Percentiles rank a stretch among this genome's conserved stretches.
These are phyloP conservation scores for Phytophthora ohioensis DNA, from an alignment of 352 stramenopile species.

Conservation along the genomic window DNA sequence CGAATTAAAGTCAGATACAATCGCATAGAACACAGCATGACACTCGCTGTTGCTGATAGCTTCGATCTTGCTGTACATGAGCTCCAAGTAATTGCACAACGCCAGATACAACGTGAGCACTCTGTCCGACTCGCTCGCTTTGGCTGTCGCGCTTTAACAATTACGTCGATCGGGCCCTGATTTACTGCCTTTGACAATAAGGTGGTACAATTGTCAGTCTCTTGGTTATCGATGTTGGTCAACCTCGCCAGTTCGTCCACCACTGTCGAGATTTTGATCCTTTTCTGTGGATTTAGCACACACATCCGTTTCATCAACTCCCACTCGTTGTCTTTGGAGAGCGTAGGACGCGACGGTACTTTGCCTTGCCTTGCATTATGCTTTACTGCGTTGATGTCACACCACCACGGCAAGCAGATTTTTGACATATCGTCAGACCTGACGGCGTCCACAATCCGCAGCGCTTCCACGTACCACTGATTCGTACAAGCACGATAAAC, in stretches of 20 bases:
- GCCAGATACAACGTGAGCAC: not conserved
- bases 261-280: constrained; percentile 26
- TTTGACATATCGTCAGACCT: not conserved
- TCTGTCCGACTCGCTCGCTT: no score
- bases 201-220: not conserved
- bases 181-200: not conserved
- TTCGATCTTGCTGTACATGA: not conserved
- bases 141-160: no score
- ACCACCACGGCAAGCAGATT: constrained; percentile 4
- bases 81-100: constrained; percentile 4
- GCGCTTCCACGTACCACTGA: constrained; percentile 3
- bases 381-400: not conserved
- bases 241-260: constrained; percentile 9
- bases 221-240: not conserved
- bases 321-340: constrained; percentile 1
- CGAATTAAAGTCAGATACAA: not conserved
- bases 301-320: constrained; percentile 14
- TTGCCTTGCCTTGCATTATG: not conserved
- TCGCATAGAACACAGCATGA: not conserved
- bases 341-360: not conserved
- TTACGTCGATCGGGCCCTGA: not conserved
- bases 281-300: not conserved
- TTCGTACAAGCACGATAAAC: no score
- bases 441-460: constrained; percentile 13
- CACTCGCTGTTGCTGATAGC: not conserved